These are phyloP conservation scores for Lantana camara DNA, from an alignment of 257 asterid genomes.

Conservation along the genomic window DNA sequence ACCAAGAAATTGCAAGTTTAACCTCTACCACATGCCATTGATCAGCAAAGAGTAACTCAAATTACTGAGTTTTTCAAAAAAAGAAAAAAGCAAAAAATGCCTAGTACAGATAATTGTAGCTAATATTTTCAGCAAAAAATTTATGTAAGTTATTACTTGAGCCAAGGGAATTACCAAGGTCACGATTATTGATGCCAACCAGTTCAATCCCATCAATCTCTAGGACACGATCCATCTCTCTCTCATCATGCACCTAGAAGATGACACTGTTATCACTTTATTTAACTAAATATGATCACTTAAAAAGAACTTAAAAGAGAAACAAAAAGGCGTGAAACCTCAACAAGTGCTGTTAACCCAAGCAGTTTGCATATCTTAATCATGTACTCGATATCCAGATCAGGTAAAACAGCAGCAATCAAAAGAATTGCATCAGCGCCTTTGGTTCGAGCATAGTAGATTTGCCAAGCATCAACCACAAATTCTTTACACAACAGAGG, in stretches of 20 bases:
- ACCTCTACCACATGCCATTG: no score
- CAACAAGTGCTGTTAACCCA: conserved; percentile 80
- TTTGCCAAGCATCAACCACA: conserved; percentile 90
- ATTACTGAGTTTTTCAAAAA: no score
- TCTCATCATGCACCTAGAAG: conserved; percentile 90
- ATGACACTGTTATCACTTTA: conserved; percentile 9
- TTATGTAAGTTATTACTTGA: background rate
- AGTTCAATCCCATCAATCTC: conserved; percentile 86
- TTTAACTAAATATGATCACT: conserved; percentile 1
- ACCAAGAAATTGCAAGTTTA: no score
- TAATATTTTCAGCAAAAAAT: background rate
- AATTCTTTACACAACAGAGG: conserved; percentile 98
- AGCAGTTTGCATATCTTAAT: conserved; percentile 83
- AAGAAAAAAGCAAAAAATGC: background rate
- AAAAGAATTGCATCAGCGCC: conserved; percentile 96
- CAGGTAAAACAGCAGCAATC: conserved; percentile 87
- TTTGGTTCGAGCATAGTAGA: conserved; percentile 83
- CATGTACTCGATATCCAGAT: conserved; percentile 88
- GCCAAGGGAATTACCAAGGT: conserved; percentile 61
- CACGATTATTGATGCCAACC: conserved; percentile 92
- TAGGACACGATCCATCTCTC: conserved; percentile 96
- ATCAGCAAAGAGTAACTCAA: no score
- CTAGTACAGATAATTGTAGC: background rate
- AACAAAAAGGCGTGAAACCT: conserved; percentile 58
- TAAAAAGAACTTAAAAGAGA: background rate